phyloP scores from a whole-genome alignment of 2,329 filamentous ascomycete genomes.

The Chrysosporium keratinophilum region DNA sequence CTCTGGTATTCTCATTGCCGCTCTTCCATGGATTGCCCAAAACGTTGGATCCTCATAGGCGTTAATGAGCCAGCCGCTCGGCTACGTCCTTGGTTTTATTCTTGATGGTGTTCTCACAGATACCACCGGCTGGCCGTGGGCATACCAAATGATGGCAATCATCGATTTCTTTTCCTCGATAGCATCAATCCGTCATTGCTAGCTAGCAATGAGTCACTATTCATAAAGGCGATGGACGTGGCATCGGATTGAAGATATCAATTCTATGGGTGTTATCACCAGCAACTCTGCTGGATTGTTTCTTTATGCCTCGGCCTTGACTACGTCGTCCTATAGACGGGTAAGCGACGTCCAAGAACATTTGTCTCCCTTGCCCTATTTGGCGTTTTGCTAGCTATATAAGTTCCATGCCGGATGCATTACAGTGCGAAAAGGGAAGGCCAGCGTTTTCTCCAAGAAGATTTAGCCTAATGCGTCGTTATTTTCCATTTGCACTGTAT shows the following conservation, averaged over 20 bases:
- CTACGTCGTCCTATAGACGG: slow-evolving; percentile 13
- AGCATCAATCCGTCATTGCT: slow-evolving; percentile 31
- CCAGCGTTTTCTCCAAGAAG: slow-evolving; percentile 41
- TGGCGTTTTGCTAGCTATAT: slow-evolving; percentile 27
- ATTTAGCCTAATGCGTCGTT: slow-evolving; percentile 51
- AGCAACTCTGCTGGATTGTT: slow-evolving; percentile 39
- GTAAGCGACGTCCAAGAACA: slow-evolving; percentile 18
- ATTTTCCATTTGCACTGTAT: slow-evolving; percentile 45
- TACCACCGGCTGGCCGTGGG: slow-evolving; percentile 42
- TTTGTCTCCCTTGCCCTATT: slow-evolving; percentile 24
- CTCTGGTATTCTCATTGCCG: slow-evolving; percentile 22
- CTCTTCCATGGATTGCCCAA: slow-evolving; percentile 23
- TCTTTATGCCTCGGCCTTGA: slow-evolving; percentile 35
- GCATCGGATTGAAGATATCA: slow-evolving; percentile 35
- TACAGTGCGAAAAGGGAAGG: slow-evolving; percentile 36
- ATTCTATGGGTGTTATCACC: slow-evolving; percentile 40
- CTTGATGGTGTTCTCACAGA: slow-evolving; percentile 44
- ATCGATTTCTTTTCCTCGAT: slow-evolving; percentile 31
- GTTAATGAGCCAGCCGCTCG: slow-evolving; percentile 38
- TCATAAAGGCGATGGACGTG: slow-evolving; percentile 19
- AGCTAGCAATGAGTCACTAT: slow-evolving; percentile 22
- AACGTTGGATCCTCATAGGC: slow-evolving; percentile 22
- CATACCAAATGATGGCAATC: slow-evolving; percentile 39
- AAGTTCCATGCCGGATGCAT: slow-evolving; percentile 47
- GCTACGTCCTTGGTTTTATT: slow-evolving; percentile 40